These are phyloP conservation scores for Lomentospora prolificans DNA, from an alignment of 2,329 filamentous ascomycete genomes.

Conservation along the genomic window DNA sequence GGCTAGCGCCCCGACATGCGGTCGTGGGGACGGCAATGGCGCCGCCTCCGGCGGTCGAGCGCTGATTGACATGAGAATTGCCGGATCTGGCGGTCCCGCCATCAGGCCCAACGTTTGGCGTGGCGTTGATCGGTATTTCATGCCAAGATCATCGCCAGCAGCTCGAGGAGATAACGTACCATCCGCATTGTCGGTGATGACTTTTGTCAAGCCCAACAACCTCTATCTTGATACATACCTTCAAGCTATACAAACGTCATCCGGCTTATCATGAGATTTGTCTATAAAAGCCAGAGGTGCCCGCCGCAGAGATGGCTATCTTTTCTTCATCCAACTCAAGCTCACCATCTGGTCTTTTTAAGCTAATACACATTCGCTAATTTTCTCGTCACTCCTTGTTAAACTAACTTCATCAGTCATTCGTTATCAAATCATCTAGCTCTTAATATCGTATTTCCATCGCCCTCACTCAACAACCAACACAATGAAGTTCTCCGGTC, in stretches of 20 bases:
- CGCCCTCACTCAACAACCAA: not conserved
- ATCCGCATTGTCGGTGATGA: not conserved
- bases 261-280: not conserved
- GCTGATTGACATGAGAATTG: not conserved
- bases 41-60: not conserved
- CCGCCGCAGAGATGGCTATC: not conserved
- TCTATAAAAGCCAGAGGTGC: not conserved
- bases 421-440: no score
- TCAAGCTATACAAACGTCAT: not conserved
- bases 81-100: not conserved
- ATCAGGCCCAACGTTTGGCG: not conserved
- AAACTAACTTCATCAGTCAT: no score
- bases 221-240: not conserved
- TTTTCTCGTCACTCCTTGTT: no score
- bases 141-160: not conserved
- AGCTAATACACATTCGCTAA: not conserved
- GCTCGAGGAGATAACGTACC: not conserved
- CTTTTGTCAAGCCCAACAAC: not conserved
- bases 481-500: constrained; percentile 19
- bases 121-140: not conserved
- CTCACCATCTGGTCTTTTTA: not conserved
- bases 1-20: no score
- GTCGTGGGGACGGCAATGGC: not conserved
- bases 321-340: not conserved
- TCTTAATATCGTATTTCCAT: not conserved